Evolutionary conservation across 2,329 filamentous ascomycete species (phyloP).

Genomic region (Trichoderma sp.): DNA sequence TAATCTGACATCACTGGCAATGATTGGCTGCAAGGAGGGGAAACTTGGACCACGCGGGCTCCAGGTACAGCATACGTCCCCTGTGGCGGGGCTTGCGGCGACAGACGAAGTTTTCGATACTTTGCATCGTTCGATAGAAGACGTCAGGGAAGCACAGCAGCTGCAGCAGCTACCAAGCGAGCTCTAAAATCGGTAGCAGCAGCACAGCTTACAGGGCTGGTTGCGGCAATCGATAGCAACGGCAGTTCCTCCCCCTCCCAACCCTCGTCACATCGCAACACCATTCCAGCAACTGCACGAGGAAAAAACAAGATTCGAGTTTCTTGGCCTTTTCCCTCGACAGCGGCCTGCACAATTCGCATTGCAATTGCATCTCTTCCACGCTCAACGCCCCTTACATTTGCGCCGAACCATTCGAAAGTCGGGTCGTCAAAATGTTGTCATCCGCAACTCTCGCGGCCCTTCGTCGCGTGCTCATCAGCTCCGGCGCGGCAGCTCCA

Average conservation of each 20-base stretch:
- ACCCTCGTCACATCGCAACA: conserved; percentile 22
- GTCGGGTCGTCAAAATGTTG: conserved; percentile 37
- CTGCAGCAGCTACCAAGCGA: background rate
- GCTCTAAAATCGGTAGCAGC: background rate
- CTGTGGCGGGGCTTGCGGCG: background rate
- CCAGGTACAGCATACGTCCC: conserved; percentile 10
- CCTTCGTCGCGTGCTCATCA: conserved; percentile 33
- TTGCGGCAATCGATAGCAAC: conserved; percentile 10
- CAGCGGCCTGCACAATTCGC: background rate
- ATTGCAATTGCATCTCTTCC: background rate
- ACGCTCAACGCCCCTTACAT: background rate
- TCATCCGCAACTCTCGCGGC: conserved; percentile 40
- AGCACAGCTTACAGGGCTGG: conserved; percentile 1
- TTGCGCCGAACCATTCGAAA: background rate
- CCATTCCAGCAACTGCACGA: conserved; percentile 1
- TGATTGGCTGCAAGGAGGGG: conserved; percentile 32
- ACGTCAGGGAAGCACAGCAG: background rate
- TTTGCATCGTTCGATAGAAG: background rate
- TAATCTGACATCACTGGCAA: conserved; percentile 26
- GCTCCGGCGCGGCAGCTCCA: conserved; percentile 18
- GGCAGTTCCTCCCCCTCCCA: background rate
- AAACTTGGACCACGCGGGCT: conserved; percentile 3
- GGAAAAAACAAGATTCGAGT: background rate
- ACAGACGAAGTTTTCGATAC: background rate
- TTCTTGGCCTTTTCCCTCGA: background rate